A percentile compares a stretch with the other conserved stretches of the same genome.
Conservation (phyloP, 495 filamentous ascomycete genomes). For the Penicillium coprophilum region DNA sequence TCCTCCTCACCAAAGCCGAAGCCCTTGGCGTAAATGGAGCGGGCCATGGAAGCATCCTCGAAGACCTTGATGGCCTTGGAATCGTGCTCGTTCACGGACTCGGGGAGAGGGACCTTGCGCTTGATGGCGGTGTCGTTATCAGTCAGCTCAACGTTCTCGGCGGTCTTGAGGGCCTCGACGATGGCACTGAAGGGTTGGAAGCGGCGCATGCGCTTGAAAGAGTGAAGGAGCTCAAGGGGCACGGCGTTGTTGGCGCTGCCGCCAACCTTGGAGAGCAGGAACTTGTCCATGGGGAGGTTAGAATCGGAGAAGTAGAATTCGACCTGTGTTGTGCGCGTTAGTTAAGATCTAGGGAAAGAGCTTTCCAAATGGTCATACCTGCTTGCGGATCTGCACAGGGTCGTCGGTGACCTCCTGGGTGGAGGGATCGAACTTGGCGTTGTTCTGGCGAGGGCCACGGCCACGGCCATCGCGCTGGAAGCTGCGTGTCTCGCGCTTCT, state of each 20-base stretch:
- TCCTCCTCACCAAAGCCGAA: slow-evolving; percentile 88
- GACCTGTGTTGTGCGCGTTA: slow-evolving; percentile 55
- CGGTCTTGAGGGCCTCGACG: slow-evolving; percentile 75
- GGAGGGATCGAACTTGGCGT: slow-evolving; percentile 65
- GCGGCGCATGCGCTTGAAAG: slow-evolving; percentile 89
- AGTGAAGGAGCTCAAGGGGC: slow-evolving; percentile 68
- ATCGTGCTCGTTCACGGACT: slow-evolving; percentile 42
- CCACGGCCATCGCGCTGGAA: slow-evolving; percentile 21
- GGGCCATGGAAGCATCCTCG: slow-evolving; percentile 58
- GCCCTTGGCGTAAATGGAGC: slow-evolving; percentile 77
- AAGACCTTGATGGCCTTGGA: slow-evolving; percentile 52
- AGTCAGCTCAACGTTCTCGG: slow-evolving; percentile 66
- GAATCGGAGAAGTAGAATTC: slow-evolving; percentile 97
- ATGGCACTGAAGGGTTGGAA: slow-evolving; percentile 83
- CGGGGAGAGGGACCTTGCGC: slow-evolving; percentile 67
- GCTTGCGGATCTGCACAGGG: slow-evolving; percentile 73
- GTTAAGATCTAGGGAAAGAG: not conserved
- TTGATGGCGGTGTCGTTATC: slow-evolving; percentile 66
- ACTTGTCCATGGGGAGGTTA: slow-evolving; percentile 86
- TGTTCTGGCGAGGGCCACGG: slow-evolving; percentile 34
- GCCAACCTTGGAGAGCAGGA: slow-evolving; percentile 72
- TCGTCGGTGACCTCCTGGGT: slow-evolving; percentile 65
- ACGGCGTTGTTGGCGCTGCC: slow-evolving; percentile 79
- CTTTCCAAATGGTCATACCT: slow-evolving; percentile 46
- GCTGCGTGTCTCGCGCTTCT: slow-evolving; percentile 21